Base-by-base conservation (phyloP, 164 flowering plant species). In the Nymphaea colorata region DNA sequence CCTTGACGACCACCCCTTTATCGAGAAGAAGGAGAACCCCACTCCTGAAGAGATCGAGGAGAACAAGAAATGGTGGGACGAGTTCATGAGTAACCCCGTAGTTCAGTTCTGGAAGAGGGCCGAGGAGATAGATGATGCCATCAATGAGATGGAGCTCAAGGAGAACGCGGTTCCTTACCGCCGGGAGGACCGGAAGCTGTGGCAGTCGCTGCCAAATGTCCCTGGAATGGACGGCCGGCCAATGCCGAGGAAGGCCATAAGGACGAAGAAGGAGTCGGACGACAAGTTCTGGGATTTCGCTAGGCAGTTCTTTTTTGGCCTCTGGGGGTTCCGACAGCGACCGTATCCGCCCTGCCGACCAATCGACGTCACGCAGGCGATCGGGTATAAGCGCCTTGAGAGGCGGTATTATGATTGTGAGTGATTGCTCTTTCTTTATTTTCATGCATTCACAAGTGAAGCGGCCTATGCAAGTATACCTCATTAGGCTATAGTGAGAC, bases 271-370 rank as follows among this genome's bases (percentile, higher is more conserved):
- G 78, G 88, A 91, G 65, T 68, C 86, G 2, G 90, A 89, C 75
- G 84, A 86, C 66, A 89, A 86, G 82, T 93, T 93, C 64, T 93
- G 97, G 98, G 98, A 93, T 77, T 93, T 91, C 59, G 64, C 84
- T 0, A 82, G 67, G 77, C 96, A 93, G 84, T 93, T 93, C 83
- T 82, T 85, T 55, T 89, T 93, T 59, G 97, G 98, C 15, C 82
- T 93, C 3, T 93, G 98, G 98, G 97, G 97, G 15, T 93, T 87
- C 60, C 57, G 81, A 65, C 98, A 91, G 73, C 73, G 98, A 63
- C 94, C 98, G 0, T 93, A 93, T 61, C 98, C 98, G 5, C 84
- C 96, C 0, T 83, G 88, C 2, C 70, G 85, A 68, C 98, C 98
- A 3, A 86, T 83, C 71, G 96, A 93, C 75, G 87, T 83, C 67